phyloP scores from a whole-genome alignment of 2,329 filamentous ascomycete genomes.

The Exophiala dermatitidis region DNA sequence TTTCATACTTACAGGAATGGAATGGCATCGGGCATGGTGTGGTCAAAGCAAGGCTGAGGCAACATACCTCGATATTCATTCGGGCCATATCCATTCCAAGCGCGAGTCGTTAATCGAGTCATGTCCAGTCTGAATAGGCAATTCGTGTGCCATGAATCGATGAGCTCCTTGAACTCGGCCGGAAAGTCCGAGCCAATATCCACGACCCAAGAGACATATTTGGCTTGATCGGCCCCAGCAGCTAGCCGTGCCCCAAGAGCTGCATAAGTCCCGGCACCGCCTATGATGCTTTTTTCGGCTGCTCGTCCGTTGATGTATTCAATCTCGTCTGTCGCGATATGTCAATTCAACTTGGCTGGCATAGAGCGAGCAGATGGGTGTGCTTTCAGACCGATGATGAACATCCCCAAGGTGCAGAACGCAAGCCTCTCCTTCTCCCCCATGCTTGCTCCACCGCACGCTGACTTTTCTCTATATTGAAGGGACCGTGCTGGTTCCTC shows the following conservation, averaged over 20 bases:
- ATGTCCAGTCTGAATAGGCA: slow-evolving; percentile 61
- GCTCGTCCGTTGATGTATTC: slow-evolving; percentile 67
- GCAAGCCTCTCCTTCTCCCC: slow-evolving; percentile 38
- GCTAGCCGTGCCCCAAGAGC: slow-evolving; percentile 84
- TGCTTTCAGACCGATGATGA: slow-evolving; percentile 55
- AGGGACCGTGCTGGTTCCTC: too few relatives aligned
- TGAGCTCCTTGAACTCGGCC: slow-evolving; percentile 51
- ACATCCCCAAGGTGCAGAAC: slow-evolving; percentile 66
- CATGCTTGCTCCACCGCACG: too few relatives aligned
- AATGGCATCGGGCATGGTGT: neutral
- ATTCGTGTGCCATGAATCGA: slow-evolving; percentile 69
- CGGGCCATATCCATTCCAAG: slow-evolving; percentile 82
- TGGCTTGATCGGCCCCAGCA: slow-evolving; percentile 60
- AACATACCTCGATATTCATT: slow-evolving; percentile 53
- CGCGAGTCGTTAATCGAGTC: slow-evolving; percentile 70
- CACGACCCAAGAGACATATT: slow-evolving; percentile 77
- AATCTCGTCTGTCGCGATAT: slow-evolving; percentile 65
- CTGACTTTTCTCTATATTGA: too few relatives aligned
- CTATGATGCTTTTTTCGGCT: slow-evolving; percentile 67
- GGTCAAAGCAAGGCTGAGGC: neutral
- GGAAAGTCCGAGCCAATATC: slow-evolving; percentile 89
- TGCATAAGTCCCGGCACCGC: slow-evolving; percentile 80
- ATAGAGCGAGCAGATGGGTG: neutral
- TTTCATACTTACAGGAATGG: too few relatives aligned
- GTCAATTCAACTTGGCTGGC: neutral